These are phyloP conservation scores for Chlorella sp. DNA, from an alignment of 139 green algal genomes.

Conservation along the genomic window DNA sequence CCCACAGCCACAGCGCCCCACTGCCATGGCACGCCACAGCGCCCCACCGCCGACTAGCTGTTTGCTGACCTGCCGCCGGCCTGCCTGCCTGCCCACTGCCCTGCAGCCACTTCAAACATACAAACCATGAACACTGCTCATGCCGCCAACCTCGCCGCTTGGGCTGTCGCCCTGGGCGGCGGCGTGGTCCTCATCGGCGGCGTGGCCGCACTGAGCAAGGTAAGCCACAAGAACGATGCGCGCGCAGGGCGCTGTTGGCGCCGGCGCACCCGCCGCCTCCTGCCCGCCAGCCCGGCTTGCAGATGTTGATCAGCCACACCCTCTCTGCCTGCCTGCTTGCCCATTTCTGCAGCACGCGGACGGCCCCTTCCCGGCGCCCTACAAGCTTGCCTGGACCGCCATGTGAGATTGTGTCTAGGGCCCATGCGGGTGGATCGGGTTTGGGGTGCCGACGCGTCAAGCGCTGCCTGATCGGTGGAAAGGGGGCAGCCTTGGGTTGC, in stretches of 20 bases:
- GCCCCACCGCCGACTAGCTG: neutral
- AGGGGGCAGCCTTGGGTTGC: neutral
- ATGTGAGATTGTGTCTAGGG: neutral
- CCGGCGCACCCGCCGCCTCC: no score
- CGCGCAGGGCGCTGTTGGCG: no score
- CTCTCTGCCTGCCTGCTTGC: no score
- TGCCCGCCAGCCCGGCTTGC: no score
- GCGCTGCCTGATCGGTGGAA: no score
- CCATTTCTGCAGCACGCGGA: neutral
- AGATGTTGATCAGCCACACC: no score
- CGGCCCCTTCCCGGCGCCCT: neutral
- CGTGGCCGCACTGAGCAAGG: neutral
- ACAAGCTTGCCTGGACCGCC: constrained; percentile 11
- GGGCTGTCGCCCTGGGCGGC: neutral
- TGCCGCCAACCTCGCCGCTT: neutral
- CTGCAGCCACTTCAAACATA: neutral
- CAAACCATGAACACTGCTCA: neutral
- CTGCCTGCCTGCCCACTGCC: neutral
- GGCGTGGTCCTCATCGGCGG: neutral
- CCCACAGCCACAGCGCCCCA: no score
- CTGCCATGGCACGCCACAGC: no score
- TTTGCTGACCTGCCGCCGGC: no score
- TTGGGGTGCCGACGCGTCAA: no score
- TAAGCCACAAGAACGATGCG: no score
- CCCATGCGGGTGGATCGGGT: neutral